Conservation (phyloP, 169 alveolate genomes). For the Perkinsus marinus region DNA sequence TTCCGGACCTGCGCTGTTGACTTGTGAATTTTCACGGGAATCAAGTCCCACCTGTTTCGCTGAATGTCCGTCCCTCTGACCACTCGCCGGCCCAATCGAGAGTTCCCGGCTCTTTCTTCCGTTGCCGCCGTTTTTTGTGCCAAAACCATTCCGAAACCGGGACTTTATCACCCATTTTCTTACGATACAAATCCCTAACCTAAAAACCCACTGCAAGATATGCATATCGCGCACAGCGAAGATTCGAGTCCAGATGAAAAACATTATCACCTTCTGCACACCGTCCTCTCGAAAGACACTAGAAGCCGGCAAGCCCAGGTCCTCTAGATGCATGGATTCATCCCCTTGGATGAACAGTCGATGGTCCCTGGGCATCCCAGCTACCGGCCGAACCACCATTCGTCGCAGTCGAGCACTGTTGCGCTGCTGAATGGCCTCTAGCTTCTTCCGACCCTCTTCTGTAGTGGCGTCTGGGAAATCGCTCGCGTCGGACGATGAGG, state of each 20-base stretch:
- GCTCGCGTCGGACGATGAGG: neutral
- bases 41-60: neutral
- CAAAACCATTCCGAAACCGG: neutral
- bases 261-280: neutral
- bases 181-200: neutral
- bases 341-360: neutral
- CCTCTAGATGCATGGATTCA: neutral
- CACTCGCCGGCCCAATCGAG: neutral
- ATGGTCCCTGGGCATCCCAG: neutral
- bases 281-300: neutral
- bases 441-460: neutral
- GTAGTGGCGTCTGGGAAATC: neutral
- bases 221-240: neutral
- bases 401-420: neutral
- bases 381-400: neutral
- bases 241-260: too few relatives aligned
- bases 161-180: neutral
- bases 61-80: neutral
- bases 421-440: neutral
- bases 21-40: neutral
- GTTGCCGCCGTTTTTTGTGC: neutral
- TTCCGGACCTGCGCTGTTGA: neutral
- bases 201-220: neutral
- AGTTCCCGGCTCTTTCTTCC: neutral
- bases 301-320: neutral